Conservation (phyloP, 768 basidiomycete species). For the Trametes cingulata region DNA sequence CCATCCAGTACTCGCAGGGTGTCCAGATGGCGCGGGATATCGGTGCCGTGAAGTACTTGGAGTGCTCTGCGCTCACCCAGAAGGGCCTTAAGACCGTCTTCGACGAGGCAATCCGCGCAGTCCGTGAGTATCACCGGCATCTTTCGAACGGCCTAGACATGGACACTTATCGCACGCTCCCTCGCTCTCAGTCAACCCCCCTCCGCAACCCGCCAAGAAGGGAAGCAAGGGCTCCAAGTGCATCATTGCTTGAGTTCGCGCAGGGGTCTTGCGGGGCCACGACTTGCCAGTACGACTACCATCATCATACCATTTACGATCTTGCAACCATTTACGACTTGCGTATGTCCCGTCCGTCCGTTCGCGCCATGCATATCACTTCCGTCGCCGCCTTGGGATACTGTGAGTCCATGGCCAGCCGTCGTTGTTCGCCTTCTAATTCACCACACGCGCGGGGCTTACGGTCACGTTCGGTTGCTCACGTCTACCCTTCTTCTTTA, state of each 20-base stretch:
- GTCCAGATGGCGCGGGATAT: slow-evolving; percentile 92
- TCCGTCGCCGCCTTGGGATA: slow-evolving; percentile 9
- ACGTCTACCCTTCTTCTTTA: slow-evolving; percentile 5
- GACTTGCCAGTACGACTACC: slow-evolving; percentile 25
- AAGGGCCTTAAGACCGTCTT: slow-evolving; percentile 99
- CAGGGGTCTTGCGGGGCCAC: slow-evolving; percentile 9
- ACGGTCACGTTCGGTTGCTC: slow-evolving; percentile 14
- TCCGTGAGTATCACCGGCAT: slow-evolving; percentile 63
- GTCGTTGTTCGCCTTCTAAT: slow-evolving; percentile 12
- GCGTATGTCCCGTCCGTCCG: slow-evolving; percentile 43
- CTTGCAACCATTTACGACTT: slow-evolving; percentile 65
- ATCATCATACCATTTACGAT: slow-evolving; percentile 66
- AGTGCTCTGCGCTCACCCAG: slow-evolving; percentile 96
- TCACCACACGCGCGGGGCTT: slow-evolving; percentile 9
- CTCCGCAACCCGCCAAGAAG: slow-evolving; percentile 55
- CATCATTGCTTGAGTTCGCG: slow-evolving; percentile 68
- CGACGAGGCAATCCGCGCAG: slow-evolving; percentile 97
- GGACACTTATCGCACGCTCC: background rate
- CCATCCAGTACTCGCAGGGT: slow-evolving; percentile 91
- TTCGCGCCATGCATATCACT: slow-evolving; percentile 13
- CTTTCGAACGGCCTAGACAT: background rate
- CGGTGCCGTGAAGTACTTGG: slow-evolving; percentile 92
- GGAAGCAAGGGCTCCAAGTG: slow-evolving; percentile 49
- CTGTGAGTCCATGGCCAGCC: slow-evolving; percentile 18
- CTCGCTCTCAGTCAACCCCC: slow-evolving; percentile 68